A percentile compares a stretch with the other conserved stretches of the same genome.
Conservation (phyloP, 1,139 yeast species). For the Saccharomycopsis hybrid region DNA sequence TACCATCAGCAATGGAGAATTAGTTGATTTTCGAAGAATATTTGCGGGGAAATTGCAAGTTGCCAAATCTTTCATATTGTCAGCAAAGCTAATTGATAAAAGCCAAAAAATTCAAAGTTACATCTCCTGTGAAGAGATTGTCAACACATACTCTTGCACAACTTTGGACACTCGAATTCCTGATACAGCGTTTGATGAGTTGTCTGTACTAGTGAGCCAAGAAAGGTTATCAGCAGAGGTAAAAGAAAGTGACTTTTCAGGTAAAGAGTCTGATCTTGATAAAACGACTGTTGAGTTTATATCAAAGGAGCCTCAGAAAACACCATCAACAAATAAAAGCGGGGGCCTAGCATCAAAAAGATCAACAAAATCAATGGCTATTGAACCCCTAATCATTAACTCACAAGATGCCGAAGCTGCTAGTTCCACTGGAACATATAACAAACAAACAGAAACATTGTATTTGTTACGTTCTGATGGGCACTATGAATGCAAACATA, state of each 20-base stretch:
- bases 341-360: no score
- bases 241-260: no score
- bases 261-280: slow-evolving; percentile 27
- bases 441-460: no score
- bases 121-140: slow-evolving; percentile 35
- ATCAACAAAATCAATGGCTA: no score
- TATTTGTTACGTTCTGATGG: no score
- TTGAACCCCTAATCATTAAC: no score
- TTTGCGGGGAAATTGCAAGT: slow-evolving; percentile 28
- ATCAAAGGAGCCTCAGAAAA: not conserved
- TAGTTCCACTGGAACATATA: no score
- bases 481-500: slow-evolving; percentile 34
- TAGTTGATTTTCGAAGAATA: slow-evolving; percentile 37
- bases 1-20: slow-evolving; percentile 27
- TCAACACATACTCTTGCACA: slow-evolving; percentile 28
- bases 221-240: slow-evolving; percentile 24
- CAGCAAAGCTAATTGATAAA: slow-evolving; percentile 22
- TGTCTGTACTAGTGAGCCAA: not conserved
- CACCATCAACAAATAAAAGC: no score
- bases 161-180: slow-evolving; percentile 2
- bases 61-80: slow-evolving; percentile 28
- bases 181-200: not conserved
- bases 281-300: slow-evolving; percentile 22
- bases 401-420: no score
- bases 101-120: slow-evolving; percentile 27